These are phyloP conservation scores for Botryotinia globosa DNA, from an alignment of 2,329 filamentous ascomycete genomes.

Conservation along the genomic window DNA sequence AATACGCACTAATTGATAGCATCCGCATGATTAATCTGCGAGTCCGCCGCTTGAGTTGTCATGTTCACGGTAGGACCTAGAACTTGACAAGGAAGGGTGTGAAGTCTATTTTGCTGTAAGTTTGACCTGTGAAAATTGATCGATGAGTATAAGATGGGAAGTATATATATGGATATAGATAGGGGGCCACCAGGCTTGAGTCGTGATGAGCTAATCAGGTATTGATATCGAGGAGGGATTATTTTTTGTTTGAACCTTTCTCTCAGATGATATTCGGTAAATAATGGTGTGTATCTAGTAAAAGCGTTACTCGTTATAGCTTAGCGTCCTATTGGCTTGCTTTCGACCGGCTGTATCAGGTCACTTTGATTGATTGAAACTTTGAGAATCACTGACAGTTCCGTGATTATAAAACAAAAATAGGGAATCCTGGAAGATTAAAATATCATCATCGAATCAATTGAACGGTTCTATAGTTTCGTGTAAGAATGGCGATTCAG, in stretches of 20 bases:
- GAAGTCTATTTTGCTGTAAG: no score
- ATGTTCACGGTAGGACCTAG: neutral
- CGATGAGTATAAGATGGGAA: neutral
- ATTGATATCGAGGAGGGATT: neutral
- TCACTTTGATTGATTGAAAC: neutral
- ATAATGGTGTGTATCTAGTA: neutral
- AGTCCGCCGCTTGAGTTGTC: slow-evolving; percentile 2
- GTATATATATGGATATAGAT: neutral
- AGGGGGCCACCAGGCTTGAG: neutral
- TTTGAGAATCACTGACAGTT: neutral
- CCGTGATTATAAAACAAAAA: neutral
- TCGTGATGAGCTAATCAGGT: neutral
- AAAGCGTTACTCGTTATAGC: neutral
- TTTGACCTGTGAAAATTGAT: no score
- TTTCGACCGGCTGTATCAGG: neutral
- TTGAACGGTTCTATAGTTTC: neutral
- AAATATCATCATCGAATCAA: neutral
- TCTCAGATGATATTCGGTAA: neutral
- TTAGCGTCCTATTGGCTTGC: neutral
- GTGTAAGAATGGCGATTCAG: neutral
- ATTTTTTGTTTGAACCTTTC: slow-evolving; percentile 7
- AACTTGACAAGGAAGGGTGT: neutral
- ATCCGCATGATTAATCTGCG: slow-evolving; percentile 18
- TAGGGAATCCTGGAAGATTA: neutral
- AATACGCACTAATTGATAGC: slow-evolving; percentile 17